Conservation (phyloP, 163 green algal species). For the Scenedesmus sp. region DNA sequence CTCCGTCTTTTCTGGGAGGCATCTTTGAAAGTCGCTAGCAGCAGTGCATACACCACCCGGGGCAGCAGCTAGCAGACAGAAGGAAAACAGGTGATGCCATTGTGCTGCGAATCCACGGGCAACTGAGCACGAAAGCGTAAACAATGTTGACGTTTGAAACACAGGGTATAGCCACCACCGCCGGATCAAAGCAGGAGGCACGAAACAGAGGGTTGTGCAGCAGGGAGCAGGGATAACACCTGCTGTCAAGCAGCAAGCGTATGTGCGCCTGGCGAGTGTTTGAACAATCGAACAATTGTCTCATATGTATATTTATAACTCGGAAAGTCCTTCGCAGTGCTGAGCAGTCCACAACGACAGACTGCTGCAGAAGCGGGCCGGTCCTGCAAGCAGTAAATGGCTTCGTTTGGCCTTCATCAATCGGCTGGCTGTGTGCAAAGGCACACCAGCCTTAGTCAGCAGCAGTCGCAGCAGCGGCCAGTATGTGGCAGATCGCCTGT, state of each 20-base stretch:
- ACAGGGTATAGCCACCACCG: background rate
- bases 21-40: background rate
- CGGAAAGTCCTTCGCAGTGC: background rate
- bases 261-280: background rate
- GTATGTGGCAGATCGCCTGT: slow-evolving; percentile 4
- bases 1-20: slow-evolving; percentile 7
- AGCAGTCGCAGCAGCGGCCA: slow-evolving; percentile 7
- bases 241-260: background rate
- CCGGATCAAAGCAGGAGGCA: background rate
- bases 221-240: background rate
- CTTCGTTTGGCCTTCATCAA: background rate
- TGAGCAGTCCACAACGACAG: background rate
- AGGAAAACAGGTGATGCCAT: slow-evolving; percentile 14
- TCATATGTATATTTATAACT: background rate
- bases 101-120: slow-evolving; percentile 1
- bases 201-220: background rate
- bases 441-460: slow-evolving; percentile 5
- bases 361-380: background rate
- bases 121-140: background rate
- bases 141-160: background rate
- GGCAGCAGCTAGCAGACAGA: background rate
- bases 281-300: background rate
- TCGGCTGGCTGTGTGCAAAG: background rate
- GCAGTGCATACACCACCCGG: background rate
- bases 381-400: background rate